Evolutionary conservation across 2,329 filamentous ascomycete genomes (phyloP).

Genomic region (Aspergillus tamarii): DNA sequence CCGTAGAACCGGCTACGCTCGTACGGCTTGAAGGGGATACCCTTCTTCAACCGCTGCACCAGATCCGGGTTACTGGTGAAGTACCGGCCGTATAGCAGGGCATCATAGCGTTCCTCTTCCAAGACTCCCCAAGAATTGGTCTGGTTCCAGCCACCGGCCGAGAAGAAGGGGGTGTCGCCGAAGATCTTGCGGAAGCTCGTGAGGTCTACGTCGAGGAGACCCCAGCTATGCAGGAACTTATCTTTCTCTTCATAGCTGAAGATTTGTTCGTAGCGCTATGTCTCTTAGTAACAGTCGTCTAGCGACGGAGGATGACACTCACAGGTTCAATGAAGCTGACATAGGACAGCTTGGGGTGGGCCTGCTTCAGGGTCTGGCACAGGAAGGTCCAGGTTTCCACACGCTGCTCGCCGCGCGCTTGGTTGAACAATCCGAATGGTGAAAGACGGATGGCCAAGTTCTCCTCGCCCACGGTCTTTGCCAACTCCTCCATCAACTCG

Average conservation of each 20-base stretch:
- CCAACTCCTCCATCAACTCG: constrained; percentile 55
- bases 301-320: constrained; percentile 6
- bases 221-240: constrained; percentile 53
- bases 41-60: constrained; percentile 47
- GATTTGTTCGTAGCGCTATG: constrained; percentile 55
- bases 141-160: constrained; percentile 59
- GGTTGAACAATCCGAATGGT: constrained; percentile 57
- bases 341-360: constrained; percentile 52
- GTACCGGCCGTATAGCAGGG: constrained; percentile 51
- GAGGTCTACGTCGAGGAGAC: constrained; percentile 50
- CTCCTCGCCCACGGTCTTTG: constrained; percentile 49
- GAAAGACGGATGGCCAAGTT: constrained; percentile 52
- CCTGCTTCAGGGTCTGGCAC: constrained; percentile 52
- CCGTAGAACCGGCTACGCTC: constrained; percentile 52
- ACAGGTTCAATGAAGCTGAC: constrained; percentile 60
- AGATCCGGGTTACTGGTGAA: constrained; percentile 57
- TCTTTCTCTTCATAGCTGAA: constrained; percentile 54
- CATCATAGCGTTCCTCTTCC: constrained; percentile 53
- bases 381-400: constrained; percentile 58
- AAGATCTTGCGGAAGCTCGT: constrained; percentile 56
- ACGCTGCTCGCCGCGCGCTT: constrained; percentile 54
- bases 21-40: constrained; percentile 45
- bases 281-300: not conserved
- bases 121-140: constrained; percentile 55
- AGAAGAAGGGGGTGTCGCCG: constrained; percentile 57